phyloP scores from a whole-genome alignment of 257 asterid species.

The Cinchona pubescens region DNA sequence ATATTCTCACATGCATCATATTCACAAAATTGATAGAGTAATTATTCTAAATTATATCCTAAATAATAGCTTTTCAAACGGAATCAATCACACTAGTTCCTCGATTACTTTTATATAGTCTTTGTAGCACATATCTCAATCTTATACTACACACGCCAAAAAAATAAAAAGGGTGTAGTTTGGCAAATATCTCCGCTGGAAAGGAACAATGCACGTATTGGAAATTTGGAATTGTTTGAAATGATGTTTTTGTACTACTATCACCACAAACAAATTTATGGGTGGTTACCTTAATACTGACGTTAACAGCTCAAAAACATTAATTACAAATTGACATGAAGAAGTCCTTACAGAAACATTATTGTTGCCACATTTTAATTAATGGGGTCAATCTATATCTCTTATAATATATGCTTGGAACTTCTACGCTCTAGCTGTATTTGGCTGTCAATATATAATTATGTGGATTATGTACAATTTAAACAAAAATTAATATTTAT shows the following conservation, averaged over 20 bases:
- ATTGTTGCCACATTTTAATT: not conserved
- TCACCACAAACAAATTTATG: not conserved
- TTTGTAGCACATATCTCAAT: no score
- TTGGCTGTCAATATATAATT: constrained; percentile 32
- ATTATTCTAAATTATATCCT: no score
- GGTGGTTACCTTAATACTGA: constrained; percentile 2
- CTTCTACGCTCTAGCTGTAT: constrained; percentile 25
- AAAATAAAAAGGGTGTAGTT: not conserved
- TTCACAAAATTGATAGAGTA: no score
- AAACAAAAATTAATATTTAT: not conserved
- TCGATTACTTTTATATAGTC: no score
- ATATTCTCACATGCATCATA: no score
- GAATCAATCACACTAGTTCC: no score
- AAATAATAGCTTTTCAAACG: no score
- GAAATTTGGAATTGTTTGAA: not conserved
- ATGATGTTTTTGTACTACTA: not conserved
- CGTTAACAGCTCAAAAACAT: constrained; percentile 18
- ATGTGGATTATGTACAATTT: constrained; percentile 14
- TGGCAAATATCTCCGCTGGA: not conserved
- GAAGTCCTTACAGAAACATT: not conserved
- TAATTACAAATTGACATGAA: constrained; percentile 6
- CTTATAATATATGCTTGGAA: not conserved
- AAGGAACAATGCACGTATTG: not conserved
- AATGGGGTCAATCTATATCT: not conserved
- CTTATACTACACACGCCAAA: not conserved